A percentile compares a stretch with the other conserved stretches of the same genome.
These are phyloP conservation scores for Hypoxylon perforatum DNA, from an alignment of 495 filamentous ascomycete species.

Conservation along the genomic window DNA sequence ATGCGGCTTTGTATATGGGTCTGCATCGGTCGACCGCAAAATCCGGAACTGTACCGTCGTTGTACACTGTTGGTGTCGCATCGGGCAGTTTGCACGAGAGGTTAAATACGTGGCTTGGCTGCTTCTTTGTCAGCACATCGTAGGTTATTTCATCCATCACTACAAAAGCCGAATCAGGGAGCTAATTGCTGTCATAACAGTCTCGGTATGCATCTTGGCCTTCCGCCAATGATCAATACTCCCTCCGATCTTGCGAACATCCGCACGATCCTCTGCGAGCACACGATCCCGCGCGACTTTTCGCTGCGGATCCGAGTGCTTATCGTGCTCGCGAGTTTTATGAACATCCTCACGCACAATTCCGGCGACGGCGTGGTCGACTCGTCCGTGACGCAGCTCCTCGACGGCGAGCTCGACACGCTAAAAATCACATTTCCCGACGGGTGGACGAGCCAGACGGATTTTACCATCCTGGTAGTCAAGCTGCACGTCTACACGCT, in stretches of 20 bases:
- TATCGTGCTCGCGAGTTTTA: slow-evolving; percentile 37
- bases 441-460: slow-evolving; percentile 39
- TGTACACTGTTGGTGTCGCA: slow-evolving; percentile 22
- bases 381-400: slow-evolving; percentile 46
- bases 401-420: slow-evolving; percentile 45
- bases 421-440: slow-evolving; percentile 37
- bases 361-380: slow-evolving; percentile 44
- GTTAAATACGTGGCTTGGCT: slow-evolving; percentile 46
- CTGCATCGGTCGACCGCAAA: slow-evolving; percentile 38
- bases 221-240: slow-evolving; percentile 44
- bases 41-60: slow-evolving; percentile 17
- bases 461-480: slow-evolving; percentile 34
- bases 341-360: slow-evolving; percentile 39
- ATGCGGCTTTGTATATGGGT: slow-evolving; percentile 46
- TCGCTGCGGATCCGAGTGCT: slow-evolving; percentile 39
- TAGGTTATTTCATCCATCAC: slow-evolving; percentile 21
- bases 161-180: background rate
- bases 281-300: slow-evolving; percentile 38
- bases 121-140: slow-evolving; percentile 46
- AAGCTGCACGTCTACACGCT: slow-evolving; percentile 43
- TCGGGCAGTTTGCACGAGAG: slow-evolving; percentile 35
- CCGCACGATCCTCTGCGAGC: slow-evolving; percentile 31
- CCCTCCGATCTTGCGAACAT: slow-evolving; percentile 43
- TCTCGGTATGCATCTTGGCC: slow-evolving; percentile 47
- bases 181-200: slow-evolving; percentile 30